phyloP scores from a whole-genome alignment of 495 filamentous ascomycete genomes.

The Aspergillus carlsbadensis region DNA sequence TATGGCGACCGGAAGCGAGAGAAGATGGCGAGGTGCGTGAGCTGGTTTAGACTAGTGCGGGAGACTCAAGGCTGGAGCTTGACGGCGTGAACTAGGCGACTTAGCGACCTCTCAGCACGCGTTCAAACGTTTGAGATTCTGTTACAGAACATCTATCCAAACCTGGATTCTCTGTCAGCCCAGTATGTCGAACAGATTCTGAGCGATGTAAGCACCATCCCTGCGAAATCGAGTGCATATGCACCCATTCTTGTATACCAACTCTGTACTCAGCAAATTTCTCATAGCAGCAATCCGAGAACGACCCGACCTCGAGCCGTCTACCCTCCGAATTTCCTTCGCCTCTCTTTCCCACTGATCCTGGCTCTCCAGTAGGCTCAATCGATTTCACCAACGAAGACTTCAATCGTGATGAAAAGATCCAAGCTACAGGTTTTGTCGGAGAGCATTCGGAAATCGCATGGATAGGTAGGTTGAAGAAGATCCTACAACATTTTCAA shows the following conservation, averaged over 20 bases:
- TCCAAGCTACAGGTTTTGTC: constrained; percentile 56
- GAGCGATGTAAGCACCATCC: constrained; percentile 25
- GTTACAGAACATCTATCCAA: constrained; percentile 36
- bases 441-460: constrained; percentile 62
- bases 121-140: constrained; percentile 35
- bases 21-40: constrained; percentile 52
- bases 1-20: constrained; percentile 62
- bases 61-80: constrained; percentile 8
- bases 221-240: neutral
- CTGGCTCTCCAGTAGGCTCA: constrained; percentile 46
- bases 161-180: constrained; percentile 32
- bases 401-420: constrained; percentile 50
- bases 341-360: constrained; percentile 27
- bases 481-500: constrained; percentile 31
- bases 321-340: constrained; percentile 16
- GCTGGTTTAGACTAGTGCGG: neutral
- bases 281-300: constrained; percentile 12
- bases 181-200: constrained; percentile 38
- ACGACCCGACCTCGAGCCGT: constrained; percentile 15
- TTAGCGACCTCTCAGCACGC: constrained; percentile 39
- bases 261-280: neutral
- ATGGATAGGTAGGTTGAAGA: constrained; percentile 56
- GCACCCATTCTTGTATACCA: neutral
- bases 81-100: constrained; percentile 30
- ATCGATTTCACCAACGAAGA: constrained; percentile 59